Conservation (phyloP, 2,329 filamentous ascomycete species). For the Cladosporium cucumerinum region DNA sequence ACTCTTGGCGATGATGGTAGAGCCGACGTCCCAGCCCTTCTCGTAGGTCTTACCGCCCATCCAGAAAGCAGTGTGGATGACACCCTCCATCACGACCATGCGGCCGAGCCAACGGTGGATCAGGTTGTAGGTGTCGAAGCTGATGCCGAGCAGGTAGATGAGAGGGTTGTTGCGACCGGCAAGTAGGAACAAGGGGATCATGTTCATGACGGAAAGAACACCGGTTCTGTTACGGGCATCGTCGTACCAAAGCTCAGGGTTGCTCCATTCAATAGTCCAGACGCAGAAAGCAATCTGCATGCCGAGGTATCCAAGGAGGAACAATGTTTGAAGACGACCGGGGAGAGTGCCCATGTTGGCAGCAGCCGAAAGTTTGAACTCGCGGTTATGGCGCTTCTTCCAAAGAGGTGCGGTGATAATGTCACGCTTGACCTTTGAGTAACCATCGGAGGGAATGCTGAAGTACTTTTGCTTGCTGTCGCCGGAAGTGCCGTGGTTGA, state of each 20-base stretch:
- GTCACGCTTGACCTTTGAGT: conserved; percentile 45
- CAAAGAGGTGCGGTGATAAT: conserved; percentile 48
- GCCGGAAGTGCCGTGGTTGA: conserved; percentile 65
- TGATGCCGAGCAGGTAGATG: conserved; percentile 67
- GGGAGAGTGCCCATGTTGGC: conserved; percentile 50
- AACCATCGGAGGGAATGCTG: conserved; percentile 55
- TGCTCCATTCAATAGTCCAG: conserved; percentile 54
- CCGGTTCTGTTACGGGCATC: conserved; percentile 67
- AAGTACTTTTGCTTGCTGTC: conserved; percentile 67
- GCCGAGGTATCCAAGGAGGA: conserved; percentile 47
- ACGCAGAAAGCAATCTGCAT: conserved; percentile 47
- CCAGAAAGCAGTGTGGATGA: conserved; percentile 64
- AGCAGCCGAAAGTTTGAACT: conserved; percentile 49
- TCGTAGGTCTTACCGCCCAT: conserved; percentile 48
- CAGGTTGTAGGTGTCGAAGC: conserved; percentile 80
- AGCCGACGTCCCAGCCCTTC: conserved; percentile 44
- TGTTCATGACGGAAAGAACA: conserved; percentile 68
- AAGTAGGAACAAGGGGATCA: conserved; percentile 72
- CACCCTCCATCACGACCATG: conserved; percentile 66
- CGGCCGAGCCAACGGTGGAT: conserved; percentile 78
- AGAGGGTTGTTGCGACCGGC: conserved; percentile 76
- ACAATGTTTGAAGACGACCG: conserved; percentile 47
- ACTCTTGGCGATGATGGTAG: conserved; percentile 43
- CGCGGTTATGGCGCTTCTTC: conserved; percentile 48
- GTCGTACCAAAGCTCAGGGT: conserved; percentile 66